Evolutionary conservation across 2,329 filamentous ascomycete genomes (phyloP).

Genomic region (Fonsecaea nubica): DNA sequence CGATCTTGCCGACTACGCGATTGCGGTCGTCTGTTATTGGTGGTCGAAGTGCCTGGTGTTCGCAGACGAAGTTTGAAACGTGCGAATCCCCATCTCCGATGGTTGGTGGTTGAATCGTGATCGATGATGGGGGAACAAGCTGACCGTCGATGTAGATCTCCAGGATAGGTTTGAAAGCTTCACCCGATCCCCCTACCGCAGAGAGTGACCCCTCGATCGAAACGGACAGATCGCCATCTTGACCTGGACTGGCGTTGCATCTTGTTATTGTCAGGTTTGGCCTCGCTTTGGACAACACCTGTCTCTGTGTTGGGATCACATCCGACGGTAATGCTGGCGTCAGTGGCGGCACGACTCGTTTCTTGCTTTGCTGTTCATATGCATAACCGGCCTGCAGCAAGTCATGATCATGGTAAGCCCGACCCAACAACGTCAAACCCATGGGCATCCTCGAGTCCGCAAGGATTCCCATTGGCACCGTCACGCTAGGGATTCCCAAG

Average conservation of each 20-base stretch:
- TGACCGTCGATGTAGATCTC: conserved; percentile 28
- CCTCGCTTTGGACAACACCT: background rate
- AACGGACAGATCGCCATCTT: background rate
- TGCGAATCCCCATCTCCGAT: too few relatives aligned
- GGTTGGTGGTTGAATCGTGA: background rate
- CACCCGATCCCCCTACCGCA: background rate
- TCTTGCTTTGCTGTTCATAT: conserved; percentile 36
- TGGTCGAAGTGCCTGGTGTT: conserved; percentile 8
- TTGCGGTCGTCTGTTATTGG: conserved; percentile 25
- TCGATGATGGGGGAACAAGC: conserved; percentile 1
- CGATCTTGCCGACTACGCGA: conserved; percentile 24
- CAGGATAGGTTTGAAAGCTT: conserved; percentile 7
- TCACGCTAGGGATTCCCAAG: conserved; percentile 42
- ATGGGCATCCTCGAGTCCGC: conserved; percentile 40
- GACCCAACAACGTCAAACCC: conserved; percentile 40
- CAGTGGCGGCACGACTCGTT: conserved; percentile 20
- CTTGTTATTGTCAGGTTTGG: conserved; percentile 7
- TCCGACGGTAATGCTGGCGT: conserved; percentile 26
- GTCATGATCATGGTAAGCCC: conserved; percentile 41
- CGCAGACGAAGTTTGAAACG: conserved; percentile 13
- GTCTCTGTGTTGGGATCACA: background rate
- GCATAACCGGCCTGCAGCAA: conserved; percentile 40
- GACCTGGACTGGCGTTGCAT: background rate
- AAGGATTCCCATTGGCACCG: conserved; percentile 42
- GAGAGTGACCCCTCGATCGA: conserved; percentile 3